These are phyloP conservation scores for Cladophialophora psammophila DNA, from an alignment of 2,329 filamentous ascomycete species.

Conservation along the genomic window DNA sequence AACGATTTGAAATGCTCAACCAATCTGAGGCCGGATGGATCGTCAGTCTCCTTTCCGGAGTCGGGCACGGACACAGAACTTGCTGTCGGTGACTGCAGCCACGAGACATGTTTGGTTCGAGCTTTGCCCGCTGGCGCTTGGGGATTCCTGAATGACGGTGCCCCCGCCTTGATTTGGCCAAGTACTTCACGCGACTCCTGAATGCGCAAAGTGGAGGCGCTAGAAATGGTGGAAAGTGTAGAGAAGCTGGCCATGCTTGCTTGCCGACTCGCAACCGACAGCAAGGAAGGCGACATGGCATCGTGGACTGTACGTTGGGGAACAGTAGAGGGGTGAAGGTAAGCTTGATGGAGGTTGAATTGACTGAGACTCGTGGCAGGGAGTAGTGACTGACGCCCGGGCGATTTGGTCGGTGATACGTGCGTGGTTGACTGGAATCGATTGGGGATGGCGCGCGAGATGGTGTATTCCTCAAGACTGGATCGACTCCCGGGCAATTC, in stretches of 20 bases:
- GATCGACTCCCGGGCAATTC: slow-evolving; percentile 28
- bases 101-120: slow-evolving; percentile 33
- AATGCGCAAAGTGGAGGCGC: slow-evolving; percentile 33
- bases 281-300: slow-evolving; percentile 16
- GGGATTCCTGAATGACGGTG: background rate
- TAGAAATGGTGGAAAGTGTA: slow-evolving; percentile 28
- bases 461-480: slow-evolving; percentile 32
- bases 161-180: background rate
- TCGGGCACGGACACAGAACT: slow-evolving; percentile 25
- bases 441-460: slow-evolving; percentile 28
- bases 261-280: slow-evolving; percentile 31
- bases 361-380: slow-evolving; percentile 36
- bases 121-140: background rate
- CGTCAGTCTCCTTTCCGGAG: background rate
- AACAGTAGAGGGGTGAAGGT: slow-evolving; percentile 31
- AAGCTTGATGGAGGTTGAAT: slow-evolving; percentile 35
- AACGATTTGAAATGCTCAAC: slow-evolving; percentile 44
- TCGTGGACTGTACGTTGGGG: slow-evolving; percentile 24
- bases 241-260: slow-evolving; percentile 36
- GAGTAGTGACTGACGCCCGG: slow-evolving; percentile 30
- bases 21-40: slow-evolving; percentile 3
- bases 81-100: slow-evolving; percentile 31
- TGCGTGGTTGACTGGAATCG: slow-evolving; percentile 26
- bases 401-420: background rate
- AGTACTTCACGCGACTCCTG: slow-evolving; percentile 33